These are phyloP conservation scores for Alternaria sp. DNA, from an alignment of 2,329 filamentous ascomycete species.

Conservation along the genomic window DNA sequence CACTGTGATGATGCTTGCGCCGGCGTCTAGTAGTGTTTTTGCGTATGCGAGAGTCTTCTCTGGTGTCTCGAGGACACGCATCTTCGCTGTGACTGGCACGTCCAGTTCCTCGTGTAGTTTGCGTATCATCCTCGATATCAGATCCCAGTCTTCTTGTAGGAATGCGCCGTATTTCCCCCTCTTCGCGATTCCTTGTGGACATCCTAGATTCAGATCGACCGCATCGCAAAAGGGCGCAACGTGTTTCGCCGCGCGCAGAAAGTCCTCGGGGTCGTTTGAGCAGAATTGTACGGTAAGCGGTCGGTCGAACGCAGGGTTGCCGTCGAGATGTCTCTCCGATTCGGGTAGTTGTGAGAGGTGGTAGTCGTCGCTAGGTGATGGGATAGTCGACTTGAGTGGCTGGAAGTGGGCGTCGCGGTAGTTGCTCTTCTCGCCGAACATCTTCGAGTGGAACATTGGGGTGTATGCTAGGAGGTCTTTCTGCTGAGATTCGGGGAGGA, in stretches of 20 bases:
- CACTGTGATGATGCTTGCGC: constrained; percentile 91
- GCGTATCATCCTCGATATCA: constrained; percentile 83
- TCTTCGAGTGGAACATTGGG: constrained; percentile 93
- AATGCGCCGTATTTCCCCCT: constrained; percentile 94
- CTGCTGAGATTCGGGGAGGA: constrained; percentile 68
- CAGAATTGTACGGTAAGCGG: constrained; percentile 97
- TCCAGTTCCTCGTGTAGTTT: constrained; percentile 78
- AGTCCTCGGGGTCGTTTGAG: constrained; percentile 80
- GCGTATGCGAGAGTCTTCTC: constrained; percentile 91
- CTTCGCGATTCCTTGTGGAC: constrained; percentile 92
- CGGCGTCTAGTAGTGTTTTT: constrained; percentile 81
- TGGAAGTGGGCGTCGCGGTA: constrained; percentile 86
- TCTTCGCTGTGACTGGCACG: constrained; percentile 92
- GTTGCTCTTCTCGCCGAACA: constrained; percentile 77
- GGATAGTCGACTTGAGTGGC: constrained; percentile 56
- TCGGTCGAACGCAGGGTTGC: constrained; percentile 81
- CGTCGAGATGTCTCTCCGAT: constrained; percentile 67
- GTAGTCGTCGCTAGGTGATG: constrained; percentile 43
- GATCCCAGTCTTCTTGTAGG: constrained; percentile 86
- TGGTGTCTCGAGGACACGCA: constrained; percentile 83
- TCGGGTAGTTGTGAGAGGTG: constrained; percentile 40
- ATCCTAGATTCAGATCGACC: constrained; percentile 93
- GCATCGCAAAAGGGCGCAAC: constrained; percentile 91
- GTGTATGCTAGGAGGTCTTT: constrained; percentile 81
- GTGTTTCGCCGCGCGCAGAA: constrained; percentile 77